Percentiles rank a stretch among this genome's conserved stretches.
Conservation (phyloP, 495 filamentous ascomycete species). For the Annulohypoxylon stygium region DNA sequence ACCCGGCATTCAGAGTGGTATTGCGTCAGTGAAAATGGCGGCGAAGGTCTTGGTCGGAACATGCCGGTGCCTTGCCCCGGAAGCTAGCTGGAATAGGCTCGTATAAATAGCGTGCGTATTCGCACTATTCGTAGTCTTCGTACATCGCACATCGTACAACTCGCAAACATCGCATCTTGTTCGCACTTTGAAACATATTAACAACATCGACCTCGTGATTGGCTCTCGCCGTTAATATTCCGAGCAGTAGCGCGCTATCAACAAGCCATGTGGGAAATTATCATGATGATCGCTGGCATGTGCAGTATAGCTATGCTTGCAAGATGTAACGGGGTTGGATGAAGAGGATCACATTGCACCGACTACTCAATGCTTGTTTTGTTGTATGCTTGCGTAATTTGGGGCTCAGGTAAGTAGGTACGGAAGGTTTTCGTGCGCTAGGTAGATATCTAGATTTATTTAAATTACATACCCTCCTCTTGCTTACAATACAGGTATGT, state of each 20-base stretch:
- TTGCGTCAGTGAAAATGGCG: neutral
- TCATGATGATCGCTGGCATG: constrained; percentile 12
- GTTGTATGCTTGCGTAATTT: constrained; percentile 11
- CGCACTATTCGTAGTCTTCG: neutral
- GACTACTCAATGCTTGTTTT: neutral
- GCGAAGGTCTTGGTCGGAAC: neutral
- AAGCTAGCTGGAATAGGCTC: neutral
- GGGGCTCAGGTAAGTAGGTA: neutral
- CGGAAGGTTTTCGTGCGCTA: neutral
- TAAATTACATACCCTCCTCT: constrained; percentile 7
- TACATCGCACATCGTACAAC: constrained; percentile 9
- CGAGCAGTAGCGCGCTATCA: neutral
- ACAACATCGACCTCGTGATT: constrained; percentile 13
- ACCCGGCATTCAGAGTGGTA: constrained; percentile 5
- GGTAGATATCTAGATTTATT: constrained; percentile 6
- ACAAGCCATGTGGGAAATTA: neutral
- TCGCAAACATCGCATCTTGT: neutral
- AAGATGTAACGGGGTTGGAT: neutral
- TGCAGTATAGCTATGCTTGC: constrained; percentile 2
- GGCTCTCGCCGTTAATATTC: neutral
- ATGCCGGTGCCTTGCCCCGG: neutral
- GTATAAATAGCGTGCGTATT: constrained; percentile 11
- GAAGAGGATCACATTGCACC: neutral
- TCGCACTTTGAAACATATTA: constrained; percentile 19
- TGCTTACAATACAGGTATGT: neutral